Evolutionary conservation across 306 rosid species (phyloP).

Genomic region (Trichosanthes truncata): DNA sequence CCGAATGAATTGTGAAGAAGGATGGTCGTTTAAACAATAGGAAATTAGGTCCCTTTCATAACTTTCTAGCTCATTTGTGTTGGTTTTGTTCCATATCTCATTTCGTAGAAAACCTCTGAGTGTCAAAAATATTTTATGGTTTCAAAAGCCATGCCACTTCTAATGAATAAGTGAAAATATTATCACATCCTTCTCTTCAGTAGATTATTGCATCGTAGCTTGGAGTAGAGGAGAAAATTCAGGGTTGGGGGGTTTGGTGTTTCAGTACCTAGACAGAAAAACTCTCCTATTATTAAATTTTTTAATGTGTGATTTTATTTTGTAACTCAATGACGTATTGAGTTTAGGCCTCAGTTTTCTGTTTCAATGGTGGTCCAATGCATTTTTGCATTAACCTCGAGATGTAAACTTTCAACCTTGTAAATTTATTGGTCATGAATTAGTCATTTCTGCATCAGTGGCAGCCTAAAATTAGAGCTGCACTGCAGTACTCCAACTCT

Average conservation of each 20-base stretch:
- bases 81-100: background rate
- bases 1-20: background rate
- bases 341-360: background rate
- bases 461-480: background rate
- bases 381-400: background rate
- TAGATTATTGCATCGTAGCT: background rate
- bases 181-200: background rate
- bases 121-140: background rate
- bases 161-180: background rate
- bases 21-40: background rate
- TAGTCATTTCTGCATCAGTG: background rate
- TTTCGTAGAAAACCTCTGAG: background rate
- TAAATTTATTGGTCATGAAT: background rate
- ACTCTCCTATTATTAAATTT: background rate
- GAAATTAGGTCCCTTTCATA: background rate
- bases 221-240: background rate
- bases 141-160: background rate
- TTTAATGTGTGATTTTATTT: background rate
- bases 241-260: background rate
- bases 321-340: background rate
- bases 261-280: background rate
- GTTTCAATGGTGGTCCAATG: background rate
- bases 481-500: background rate
- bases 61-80: background rate
- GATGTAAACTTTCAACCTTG: background rate